phyloP scores from a whole-genome alignment of 306 rosid species.

The Acacia melanoxylon region DNA sequence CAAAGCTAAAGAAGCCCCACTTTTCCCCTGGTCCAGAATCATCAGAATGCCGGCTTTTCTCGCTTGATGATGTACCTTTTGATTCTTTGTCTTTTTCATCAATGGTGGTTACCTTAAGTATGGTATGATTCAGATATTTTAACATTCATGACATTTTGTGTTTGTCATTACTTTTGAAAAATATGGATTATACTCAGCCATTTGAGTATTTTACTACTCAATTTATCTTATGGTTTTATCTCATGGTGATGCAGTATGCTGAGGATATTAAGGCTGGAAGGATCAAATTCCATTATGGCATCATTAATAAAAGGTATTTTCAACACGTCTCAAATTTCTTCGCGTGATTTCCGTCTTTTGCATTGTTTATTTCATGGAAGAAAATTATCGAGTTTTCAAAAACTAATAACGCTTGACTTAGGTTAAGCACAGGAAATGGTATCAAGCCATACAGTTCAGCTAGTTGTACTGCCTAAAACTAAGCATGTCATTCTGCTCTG shows the following conservation, averaged over 20 bases:
- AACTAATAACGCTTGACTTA: neutral
- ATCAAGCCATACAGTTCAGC: slow-evolving; percentile 13
- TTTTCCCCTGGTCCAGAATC: slow-evolving; percentile 99
- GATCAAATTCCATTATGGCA: slow-evolving; percentile 81
- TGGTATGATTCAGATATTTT: slow-evolving; percentile 54
- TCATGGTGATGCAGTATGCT: slow-evolving; percentile 60
- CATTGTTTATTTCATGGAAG: slow-evolving; percentile 18
- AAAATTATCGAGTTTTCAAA: neutral
- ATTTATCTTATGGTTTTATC: slow-evolving; percentile 27
- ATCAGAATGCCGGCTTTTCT: slow-evolving; percentile 76
- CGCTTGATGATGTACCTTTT: slow-evolving; percentile 81
- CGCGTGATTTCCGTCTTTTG: neutral
- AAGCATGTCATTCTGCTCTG: neutral
- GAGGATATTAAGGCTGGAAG: slow-evolving; percentile 81
- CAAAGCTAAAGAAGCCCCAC: slow-evolving; percentile 78
- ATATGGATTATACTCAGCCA: neutral
- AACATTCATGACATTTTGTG: neutral
- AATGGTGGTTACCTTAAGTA: slow-evolving; percentile 85
- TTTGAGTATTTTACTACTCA: slow-evolving; percentile 11
- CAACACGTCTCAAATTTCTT: neutral
- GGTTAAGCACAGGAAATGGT: slow-evolving; percentile 5
- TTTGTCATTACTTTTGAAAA: neutral
- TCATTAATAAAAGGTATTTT: slow-evolving; percentile 76
- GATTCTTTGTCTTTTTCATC: slow-evolving; percentile 89
- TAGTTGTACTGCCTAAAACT: neutral